Evolutionary conservation across 2,329 filamentous ascomycete species (phyloP).

Genomic region (Alternaria sp.): DNA sequence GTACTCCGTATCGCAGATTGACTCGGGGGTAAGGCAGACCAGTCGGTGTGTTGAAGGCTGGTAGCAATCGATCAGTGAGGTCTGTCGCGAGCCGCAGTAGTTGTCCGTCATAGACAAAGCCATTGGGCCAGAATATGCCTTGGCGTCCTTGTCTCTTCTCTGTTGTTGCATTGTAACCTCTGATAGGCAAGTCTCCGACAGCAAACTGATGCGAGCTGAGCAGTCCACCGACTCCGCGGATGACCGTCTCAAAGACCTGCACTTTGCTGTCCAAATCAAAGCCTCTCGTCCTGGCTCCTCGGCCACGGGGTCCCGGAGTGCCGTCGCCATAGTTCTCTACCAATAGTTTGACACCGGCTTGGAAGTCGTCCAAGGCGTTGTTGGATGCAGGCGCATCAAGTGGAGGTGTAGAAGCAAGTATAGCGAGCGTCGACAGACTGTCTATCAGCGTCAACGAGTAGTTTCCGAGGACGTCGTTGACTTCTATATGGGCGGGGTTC

Average conservation of each 20-base stretch:
- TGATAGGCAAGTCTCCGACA: constrained; percentile 86
- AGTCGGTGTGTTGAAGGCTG: constrained; percentile 90
- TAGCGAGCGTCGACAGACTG: constrained; percentile 91
- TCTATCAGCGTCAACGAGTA: constrained; percentile 97
- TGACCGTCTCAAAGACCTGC: constrained; percentile 98
- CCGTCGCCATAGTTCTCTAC: constrained; percentile 90
- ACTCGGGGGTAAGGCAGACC: constrained; percentile 95
- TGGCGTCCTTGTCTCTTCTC: constrained; percentile 45
- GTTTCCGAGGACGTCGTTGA: constrained; percentile 96
- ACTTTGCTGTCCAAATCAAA: constrained; percentile 98
- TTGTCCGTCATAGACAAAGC: constrained; percentile 87
- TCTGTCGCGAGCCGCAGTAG: constrained; percentile 89
- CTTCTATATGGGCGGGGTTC: constrained; percentile 81
- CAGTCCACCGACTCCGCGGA: constrained; percentile 88
- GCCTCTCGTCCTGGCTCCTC: constrained; percentile 76
- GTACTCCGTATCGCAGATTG: constrained; percentile 88
- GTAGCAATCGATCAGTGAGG: constrained; percentile 82
- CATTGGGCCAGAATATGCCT: constrained; percentile 75
- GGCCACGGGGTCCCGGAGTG: constrained; percentile 70
- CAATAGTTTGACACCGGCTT: constrained; percentile 78
- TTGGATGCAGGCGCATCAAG: constrained; percentile 64
- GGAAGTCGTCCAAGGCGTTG: constrained; percentile 68
- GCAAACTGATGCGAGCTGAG: constrained; percentile 95
- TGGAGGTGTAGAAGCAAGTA: constrained; percentile 79
- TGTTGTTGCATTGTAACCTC: constrained; percentile 70